Base-by-base conservation (phyloP, 2,329 filamentous ascomycete genomes). In the Arthrocladium fulminans region DNA sequence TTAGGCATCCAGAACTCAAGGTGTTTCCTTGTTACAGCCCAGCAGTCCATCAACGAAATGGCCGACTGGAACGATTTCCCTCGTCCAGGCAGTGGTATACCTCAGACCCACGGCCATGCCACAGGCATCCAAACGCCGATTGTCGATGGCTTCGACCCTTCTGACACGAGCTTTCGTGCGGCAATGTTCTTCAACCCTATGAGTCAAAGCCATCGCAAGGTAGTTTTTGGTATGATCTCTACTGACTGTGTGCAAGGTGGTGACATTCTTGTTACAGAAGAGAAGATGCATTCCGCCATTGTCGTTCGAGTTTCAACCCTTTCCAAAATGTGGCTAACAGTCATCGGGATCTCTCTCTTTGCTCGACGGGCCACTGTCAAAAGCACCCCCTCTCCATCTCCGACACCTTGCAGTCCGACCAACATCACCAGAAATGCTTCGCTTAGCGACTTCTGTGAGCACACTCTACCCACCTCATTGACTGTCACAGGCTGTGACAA, bases 121-220 rank as follows among this genome's bases (percentile, higher is more conserved):
- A 32, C 44, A 4, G 44, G 44, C 32, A 47, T 34, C 4, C 20
- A n/a, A n/a, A 47, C 39, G 32, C 44, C 44, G 6, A 47, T 47
- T n/a, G 44, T 47, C 25, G 34, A 47, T 23, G 44, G 44, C 8
- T 47, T 47, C 15, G 44, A 47, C 19, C 32, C 39, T 13, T 47
- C 44, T 4, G 44, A 47, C 13, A 47, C 44, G 22, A 37, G 27
- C 24, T 47, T 47, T 24, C 30, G 44, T 5, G 20, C 19, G 2
- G 44, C 44, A 38, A 47, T 47, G 13, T 47, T 47, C 22, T 10
- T 47, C 32, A 47, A 47, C 23, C 44, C 34, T 2, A 27, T n/a
- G 10, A 39, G 32, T 24, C 27, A 23, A 24, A 38, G n/a, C 32
- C 25, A 10, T 5, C 29, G 19, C 29, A 38, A 20, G 22, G 32